phyloP scores from a whole-genome alignment of 768 basidiomycete species.

The Tricholoma flavovirens region DNA sequence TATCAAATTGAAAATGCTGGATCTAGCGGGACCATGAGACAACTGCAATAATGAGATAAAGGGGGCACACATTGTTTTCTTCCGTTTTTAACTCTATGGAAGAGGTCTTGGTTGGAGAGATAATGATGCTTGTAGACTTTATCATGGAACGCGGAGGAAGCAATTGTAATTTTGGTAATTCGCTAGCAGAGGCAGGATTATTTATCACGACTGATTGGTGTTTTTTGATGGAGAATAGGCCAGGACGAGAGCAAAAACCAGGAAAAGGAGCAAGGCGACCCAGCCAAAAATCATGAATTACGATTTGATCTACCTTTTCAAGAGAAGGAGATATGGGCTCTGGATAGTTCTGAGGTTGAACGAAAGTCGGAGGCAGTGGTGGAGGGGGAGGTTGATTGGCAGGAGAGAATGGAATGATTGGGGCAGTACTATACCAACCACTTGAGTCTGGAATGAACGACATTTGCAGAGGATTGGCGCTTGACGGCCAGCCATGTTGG shows the following conservation, averaged over 20 bases:
- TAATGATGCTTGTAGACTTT: slow-evolving; percentile 4
- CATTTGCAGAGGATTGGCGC: background rate
- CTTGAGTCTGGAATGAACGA: slow-evolving; percentile 8
- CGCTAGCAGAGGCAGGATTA: slow-evolving; percentile 1
- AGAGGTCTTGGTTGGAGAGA: background rate
- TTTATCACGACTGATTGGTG: slow-evolving; percentile 7
- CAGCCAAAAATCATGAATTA: slow-evolving; percentile 35
- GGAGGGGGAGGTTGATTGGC: background rate
- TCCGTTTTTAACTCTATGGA: slow-evolving; percentile 5
- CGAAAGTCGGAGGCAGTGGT: background rate
- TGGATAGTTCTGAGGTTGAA: background rate
- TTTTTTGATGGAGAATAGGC: slow-evolving; percentile 24
- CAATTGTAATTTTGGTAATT: slow-evolving; percentile 8
- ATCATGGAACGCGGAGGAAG: slow-evolving; percentile 17
- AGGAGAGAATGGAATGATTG: background rate
- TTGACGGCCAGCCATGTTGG: too few species aligned
- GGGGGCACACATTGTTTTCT: slow-evolving; percentile 12
- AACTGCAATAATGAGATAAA: background rate
- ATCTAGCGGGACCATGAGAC: slow-evolving; percentile 5
- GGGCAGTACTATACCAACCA: slow-evolving; percentile 12
- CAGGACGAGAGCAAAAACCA: slow-evolving; percentile 31
- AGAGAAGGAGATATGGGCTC: background rate
- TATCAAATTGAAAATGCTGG: slow-evolving; percentile 30
- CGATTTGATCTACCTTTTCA: background rate
- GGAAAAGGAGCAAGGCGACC: slow-evolving; percentile 39